These are phyloP conservation scores for Lotus japonicus DNA, from an alignment of 306 rosid genomes.

Conservation along the genomic window DNA sequence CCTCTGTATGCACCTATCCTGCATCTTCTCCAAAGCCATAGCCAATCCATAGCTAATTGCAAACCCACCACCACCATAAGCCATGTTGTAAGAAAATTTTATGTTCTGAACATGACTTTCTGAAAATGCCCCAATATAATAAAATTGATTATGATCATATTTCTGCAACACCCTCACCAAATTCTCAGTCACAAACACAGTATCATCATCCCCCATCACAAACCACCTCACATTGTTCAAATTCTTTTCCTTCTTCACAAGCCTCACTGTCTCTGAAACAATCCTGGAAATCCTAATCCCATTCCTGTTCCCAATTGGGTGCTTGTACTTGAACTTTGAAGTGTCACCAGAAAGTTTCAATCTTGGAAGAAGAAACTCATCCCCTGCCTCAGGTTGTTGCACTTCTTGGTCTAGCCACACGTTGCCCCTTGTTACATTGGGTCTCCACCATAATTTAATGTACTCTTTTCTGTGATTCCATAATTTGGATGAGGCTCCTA, in stretches of 20 bases:
- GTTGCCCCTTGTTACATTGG: slow-evolving; percentile 42
- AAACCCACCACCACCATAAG: slow-evolving; percentile 69
- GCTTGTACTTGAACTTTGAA: slow-evolving; percentile 29
- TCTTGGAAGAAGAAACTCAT: slow-evolving; percentile 25
- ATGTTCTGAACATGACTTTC: slow-evolving; percentile 70
- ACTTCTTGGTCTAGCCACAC: slow-evolving; percentile 53
- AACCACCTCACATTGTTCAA: slow-evolving; percentile 30
- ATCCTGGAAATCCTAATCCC: slow-evolving; percentile 48
- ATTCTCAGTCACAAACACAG: slow-evolving; percentile 52
- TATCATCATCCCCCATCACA: slow-evolving; percentile 65
- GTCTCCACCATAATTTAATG: slow-evolving; percentile 65
- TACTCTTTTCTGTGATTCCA: slow-evolving; percentile 54
- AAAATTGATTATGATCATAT: slow-evolving; percentile 49
- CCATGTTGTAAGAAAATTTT: slow-evolving; percentile 57
- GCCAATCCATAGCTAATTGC: slow-evolving; percentile 65
- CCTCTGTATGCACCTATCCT: slow-evolving; percentile 49
- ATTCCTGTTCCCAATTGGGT: slow-evolving; percentile 33
- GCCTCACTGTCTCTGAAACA: slow-evolving; percentile 29
- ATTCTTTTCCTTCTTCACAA: neutral
- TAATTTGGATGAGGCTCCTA: slow-evolving; percentile 49
- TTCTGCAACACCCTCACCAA: slow-evolving; percentile 46
- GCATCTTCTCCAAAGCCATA: slow-evolving; percentile 44
- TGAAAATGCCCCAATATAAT: slow-evolving; percentile 55
- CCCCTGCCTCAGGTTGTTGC: slow-evolving; percentile 1
- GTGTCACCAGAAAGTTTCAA: slow-evolving; percentile 40